Evolutionary conservation across 2,329 filamentous ascomycete species (phyloP).

Genomic region (Lasiodiplodia theobromae): DNA sequence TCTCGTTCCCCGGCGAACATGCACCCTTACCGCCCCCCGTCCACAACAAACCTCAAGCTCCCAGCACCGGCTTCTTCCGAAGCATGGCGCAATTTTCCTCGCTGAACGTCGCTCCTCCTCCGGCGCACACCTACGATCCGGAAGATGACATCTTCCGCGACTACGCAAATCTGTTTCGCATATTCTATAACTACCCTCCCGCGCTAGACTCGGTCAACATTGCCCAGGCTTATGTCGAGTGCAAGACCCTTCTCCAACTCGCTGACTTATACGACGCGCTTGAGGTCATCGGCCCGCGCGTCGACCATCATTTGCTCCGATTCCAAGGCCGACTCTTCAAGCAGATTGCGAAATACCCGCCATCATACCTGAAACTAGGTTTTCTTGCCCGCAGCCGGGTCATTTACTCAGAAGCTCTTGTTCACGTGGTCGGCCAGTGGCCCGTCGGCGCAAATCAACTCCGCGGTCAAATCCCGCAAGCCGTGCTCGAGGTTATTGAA

Average conservation of each 20-base stretch:
- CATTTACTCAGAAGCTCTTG: constrained; percentile 78
- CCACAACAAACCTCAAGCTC: constrained; percentile 69
- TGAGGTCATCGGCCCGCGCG: constrained; percentile 82
- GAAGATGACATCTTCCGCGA: constrained; percentile 80
- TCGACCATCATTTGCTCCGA: constrained; percentile 91
- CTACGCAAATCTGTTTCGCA: constrained; percentile 94
- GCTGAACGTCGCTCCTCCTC: constrained; percentile 53
- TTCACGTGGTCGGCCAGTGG: constrained; percentile 96
- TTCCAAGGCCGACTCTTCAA: constrained; percentile 93
- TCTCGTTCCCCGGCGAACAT: constrained; percentile 37
- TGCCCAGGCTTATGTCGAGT: constrained; percentile 90
- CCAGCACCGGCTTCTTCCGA: constrained; percentile 78
- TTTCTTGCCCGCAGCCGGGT: constrained; percentile 84
- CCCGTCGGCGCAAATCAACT: constrained; percentile 80
- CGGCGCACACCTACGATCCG: constrained; percentile 61
- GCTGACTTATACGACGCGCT: constrained; percentile 97
- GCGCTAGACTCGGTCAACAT: constrained; percentile 85
- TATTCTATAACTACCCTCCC: constrained; percentile 94
- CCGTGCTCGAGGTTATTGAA: constrained; percentile 90
- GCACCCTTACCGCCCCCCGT: constrained; percentile 58
- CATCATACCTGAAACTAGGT: constrained; percentile 87
- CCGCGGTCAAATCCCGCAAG: constrained; percentile 60
- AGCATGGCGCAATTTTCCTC: constrained; percentile 82
- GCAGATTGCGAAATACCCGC: constrained; percentile 95
- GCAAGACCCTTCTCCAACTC: constrained; percentile 84